Evolutionary conservation across 768 basidiomycete genomes (phyloP).

Genomic region (Termitomyces bulborhizus): DNA sequence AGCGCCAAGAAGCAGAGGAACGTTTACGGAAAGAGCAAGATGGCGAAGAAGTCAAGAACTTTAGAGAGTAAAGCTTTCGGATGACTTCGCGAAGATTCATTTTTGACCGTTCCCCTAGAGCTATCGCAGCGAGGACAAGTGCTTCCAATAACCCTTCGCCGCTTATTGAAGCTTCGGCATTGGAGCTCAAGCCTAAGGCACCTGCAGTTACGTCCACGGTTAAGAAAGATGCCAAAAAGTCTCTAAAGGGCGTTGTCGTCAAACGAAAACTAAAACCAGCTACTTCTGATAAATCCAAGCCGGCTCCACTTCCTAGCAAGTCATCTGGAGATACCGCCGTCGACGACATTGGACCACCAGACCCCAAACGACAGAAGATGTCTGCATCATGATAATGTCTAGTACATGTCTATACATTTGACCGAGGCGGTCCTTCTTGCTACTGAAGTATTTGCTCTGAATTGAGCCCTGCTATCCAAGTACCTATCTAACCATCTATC

Average conservation of each 20-base stretch:
- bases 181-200: conserved; percentile 26
- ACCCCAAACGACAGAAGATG: conserved; percentile 57
- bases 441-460: too few species aligned
- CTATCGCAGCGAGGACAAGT: conserved; percentile 64
- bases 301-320: conserved; percentile 8
- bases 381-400: conserved; percentile 20
- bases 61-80: conserved; percentile 56
- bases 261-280: conserved; percentile 63
- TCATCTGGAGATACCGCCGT: conserved; percentile 1
- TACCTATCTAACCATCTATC: neutral
- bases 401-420: neutral
- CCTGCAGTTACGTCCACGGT: conserved; percentile 19
- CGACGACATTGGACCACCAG: conserved; percentile 20
- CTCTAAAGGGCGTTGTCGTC: conserved; percentile 73
- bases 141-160: conserved; percentile 39
- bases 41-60: conserved; percentile 71
- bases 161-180: conserved; percentile 26
- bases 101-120: conserved; percentile 23
- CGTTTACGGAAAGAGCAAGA: conserved; percentile 67
- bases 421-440: neutral
- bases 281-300: conserved; percentile 13
- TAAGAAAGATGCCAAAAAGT: conserved; percentile 62
- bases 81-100: neutral
- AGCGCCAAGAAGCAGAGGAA: conserved; percentile 73
- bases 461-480: neutral